Conservation (phyloP, 1,284 basidiomycete species). For the Hemileia vastatrix region DNA sequence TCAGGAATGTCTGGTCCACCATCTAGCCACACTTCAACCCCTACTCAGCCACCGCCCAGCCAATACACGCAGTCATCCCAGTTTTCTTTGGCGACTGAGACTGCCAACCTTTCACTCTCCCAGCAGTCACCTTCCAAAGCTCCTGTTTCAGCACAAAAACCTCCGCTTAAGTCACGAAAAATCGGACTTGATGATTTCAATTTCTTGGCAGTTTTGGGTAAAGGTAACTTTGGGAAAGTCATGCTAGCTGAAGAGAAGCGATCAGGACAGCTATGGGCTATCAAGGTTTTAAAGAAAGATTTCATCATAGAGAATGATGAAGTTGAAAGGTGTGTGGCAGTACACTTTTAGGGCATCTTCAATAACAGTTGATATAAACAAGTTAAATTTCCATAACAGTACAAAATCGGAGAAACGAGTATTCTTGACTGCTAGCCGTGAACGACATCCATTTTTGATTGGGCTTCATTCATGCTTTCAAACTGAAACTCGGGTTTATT, state of each 20-base stretch:
- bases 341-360: not conserved
- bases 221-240: slow-evolving; percentile 99
- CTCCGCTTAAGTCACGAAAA: slow-evolving; percentile 74
- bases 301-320: slow-evolving; percentile 99
- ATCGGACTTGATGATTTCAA: slow-evolving; percentile 98
- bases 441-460: slow-evolving; percentile 94
- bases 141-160: slow-evolving; percentile 29
- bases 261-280: slow-evolving; percentile 80
- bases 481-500: slow-evolving; percentile 90
- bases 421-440: slow-evolving; percentile 86
- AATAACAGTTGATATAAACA: no score
- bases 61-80: slow-evolving; percentile 17
- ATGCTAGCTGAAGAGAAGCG: slow-evolving; percentile 99
- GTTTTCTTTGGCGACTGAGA: no score
- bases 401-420: slow-evolving; percentile 99
- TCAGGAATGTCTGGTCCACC: slow-evolving; percentile 3
- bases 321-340: slow-evolving; percentile 71
- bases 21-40: not conserved
- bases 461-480: slow-evolving; percentile 99
- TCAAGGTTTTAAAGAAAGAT: slow-evolving; percentile 99
- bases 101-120: slow-evolving; percentile 14
- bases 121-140: slow-evolving; percentile 20
- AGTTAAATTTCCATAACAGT: slow-evolving; percentile 48
- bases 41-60: slow-evolving; percentile 6
- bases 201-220: slow-evolving; percentile 94